Conservation (phyloP, 768 basidiomycete genomes). For the Mycena galericulata region DNA sequence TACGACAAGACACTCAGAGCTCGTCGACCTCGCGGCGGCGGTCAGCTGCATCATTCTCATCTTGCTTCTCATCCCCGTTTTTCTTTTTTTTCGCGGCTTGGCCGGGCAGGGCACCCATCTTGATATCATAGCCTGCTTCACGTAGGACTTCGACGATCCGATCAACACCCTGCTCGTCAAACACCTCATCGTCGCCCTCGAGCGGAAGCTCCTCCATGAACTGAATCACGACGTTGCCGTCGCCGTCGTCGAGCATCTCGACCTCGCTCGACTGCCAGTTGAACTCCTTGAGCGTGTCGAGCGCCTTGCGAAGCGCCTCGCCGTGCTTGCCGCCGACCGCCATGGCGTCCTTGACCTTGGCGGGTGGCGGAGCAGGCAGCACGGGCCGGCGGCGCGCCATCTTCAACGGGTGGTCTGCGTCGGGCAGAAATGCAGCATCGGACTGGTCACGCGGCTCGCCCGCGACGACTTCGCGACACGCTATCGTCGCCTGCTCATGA, state of each 20-base stretch:
- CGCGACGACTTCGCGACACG: conserved; percentile 82
- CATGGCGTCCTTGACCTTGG: conserved; percentile 33
- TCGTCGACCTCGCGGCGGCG: conserved; percentile 33
- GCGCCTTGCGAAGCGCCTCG: conserved; percentile 53
- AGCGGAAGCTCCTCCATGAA: conserved; percentile 61
- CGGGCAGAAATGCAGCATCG: conserved; percentile 52
- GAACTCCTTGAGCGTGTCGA: conserved; percentile 52
- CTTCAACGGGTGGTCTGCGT: conserved; percentile 69
- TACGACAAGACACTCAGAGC: neutral
- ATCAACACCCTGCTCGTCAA: conserved; percentile 41
- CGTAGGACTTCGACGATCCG: conserved; percentile 63
- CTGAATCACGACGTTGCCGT: conserved; percentile 57
- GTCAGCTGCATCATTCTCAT: conserved; percentile 45
- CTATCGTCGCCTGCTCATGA: conserved; percentile 75
- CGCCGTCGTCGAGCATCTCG: conserved; percentile 54
- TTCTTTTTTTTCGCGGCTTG: conserved; percentile 39
- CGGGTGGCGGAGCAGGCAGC: conserved; percentile 54
- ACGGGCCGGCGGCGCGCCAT: conserved; percentile 62
- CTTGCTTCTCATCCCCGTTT: conserved; percentile 44
- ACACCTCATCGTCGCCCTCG: conserved; percentile 39
- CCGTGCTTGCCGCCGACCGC: conserved; percentile 40
- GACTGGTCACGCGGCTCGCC: conserved; percentile 42
- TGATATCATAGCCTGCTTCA: conserved; percentile 65
- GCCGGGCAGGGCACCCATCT: conserved; percentile 39
- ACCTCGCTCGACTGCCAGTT: conserved; percentile 50